Conservation (phyloP, 371 early-diverging fungal genomes). For the Conidiobolus incongruus region DNA sequence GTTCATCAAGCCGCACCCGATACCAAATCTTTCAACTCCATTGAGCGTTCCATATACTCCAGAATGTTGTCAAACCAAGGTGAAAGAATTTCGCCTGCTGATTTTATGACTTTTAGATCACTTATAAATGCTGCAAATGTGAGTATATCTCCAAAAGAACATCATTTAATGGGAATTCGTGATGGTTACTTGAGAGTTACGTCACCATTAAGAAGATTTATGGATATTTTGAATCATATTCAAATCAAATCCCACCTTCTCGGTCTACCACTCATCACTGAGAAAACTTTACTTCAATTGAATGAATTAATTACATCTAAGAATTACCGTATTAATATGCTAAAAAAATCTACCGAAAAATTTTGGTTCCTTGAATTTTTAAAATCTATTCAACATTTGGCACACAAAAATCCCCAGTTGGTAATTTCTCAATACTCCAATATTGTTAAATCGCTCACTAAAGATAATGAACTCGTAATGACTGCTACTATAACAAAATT, state of each 20-base stretch:
- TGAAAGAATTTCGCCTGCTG: constrained; percentile 20
- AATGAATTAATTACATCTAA: too few relatives aligned
- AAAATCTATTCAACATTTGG: too few relatives aligned
- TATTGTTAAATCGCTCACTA: too few relatives aligned
- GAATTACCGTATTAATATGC: too few relatives aligned
- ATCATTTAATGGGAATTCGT: constrained; percentile 56
- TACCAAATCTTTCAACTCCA: not conserved
- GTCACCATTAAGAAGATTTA: constrained; percentile 68
- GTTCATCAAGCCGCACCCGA: constrained; percentile 30
- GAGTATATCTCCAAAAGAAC: constrained; percentile 17
- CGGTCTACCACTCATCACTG: too few relatives aligned
- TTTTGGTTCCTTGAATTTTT: too few relatives aligned
- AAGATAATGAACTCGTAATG: too few relatives aligned
- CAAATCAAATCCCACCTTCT: constrained; percentile 55
- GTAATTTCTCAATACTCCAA: too few relatives aligned
- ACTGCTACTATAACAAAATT: too few relatives aligned
- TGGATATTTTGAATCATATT: constrained; percentile 74
- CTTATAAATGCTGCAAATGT: constrained; percentile 25
- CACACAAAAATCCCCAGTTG: too few relatives aligned
- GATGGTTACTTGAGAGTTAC: constrained; percentile 71
- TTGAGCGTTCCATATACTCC: constrained; percentile 9
- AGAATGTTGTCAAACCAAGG: constrained; percentile 13
- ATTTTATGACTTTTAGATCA: constrained; percentile 17
- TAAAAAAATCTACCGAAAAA: too few relatives aligned
- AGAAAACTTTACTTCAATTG: too few relatives aligned